Evolutionary conservation across 495 filamentous ascomycete species (phyloP), one percentile per base, ranked within the genome.

Genomic region (Aspergillus diversus): DNA sequence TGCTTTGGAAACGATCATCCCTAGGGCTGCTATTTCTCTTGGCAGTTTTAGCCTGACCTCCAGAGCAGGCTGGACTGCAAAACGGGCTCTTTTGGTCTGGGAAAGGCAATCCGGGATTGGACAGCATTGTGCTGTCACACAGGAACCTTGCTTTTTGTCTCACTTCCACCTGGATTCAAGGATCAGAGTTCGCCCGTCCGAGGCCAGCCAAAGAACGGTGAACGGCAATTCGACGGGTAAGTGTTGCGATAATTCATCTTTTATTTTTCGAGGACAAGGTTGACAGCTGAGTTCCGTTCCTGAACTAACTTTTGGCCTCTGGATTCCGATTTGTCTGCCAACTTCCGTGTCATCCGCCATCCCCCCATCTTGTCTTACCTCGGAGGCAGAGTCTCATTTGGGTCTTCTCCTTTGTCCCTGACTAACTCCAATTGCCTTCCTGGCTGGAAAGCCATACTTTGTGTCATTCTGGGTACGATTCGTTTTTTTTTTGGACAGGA

Each of bases 1-100:
- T 55, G 46, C 60, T 66, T 34, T 32, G 66, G 66, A 31, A 69
- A 66, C 21, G 66, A 69, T 69, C 63, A 21, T 27, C 3, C 27
- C 47, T 17, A 50, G 15, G 21, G n/a, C 51, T 33, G 32, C 21
- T 27, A 27, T 27, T n/a, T 54, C 32, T 54, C 31, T 15, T 27
- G 21, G 21, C 21, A 27, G 2, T 27, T 27, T 27, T 27, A 27
- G 21, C 21, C 21, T 27, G 21, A 2, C 21, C 21, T 27, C 21
- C 21, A 27, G 21, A 2, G 21, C 21, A 27, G 21, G 21, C 21
- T 27, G 2, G 21, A 27, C 21, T 27, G 2, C 21, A 27, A 27
- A 27, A 27, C 21, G 21, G 21, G 21, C 21, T 2, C 21, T 27
- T 27, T 27, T 27, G 21, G 21, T 2, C 21, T 27, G 21, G 21